Percentiles rank a stretch among this genome's conserved stretches.
Evolutionary conservation across 495 filamentous ascomycete species (phyloP).

Genomic region (Penicillium angulare): DNA sequence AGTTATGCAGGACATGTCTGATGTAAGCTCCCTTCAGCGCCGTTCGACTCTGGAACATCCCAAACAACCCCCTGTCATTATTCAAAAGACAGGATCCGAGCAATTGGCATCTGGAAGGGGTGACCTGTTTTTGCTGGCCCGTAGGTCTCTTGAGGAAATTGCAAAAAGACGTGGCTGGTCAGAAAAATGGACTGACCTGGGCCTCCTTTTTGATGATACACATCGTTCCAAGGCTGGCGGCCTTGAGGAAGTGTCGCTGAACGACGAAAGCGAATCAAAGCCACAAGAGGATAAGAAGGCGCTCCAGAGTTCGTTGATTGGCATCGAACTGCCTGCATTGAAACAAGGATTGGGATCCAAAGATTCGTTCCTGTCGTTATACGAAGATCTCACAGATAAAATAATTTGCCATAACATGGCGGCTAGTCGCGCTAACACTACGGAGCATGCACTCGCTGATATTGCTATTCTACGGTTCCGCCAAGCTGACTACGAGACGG

Average conservation of each 20-base stretch:
- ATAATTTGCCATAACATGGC: slow-evolving; percentile 72
- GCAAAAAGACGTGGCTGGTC: slow-evolving; percentile 73
- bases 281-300: slow-evolving; percentile 30
- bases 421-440: slow-evolving; percentile 72
- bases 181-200: slow-evolving; percentile 69
- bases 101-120: slow-evolving; percentile 81
- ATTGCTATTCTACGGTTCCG: slow-evolving; percentile 80
- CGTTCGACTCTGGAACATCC: slow-evolving; percentile 31
- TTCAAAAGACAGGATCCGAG: slow-evolving; percentile 65
- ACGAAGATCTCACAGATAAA: slow-evolving; percentile 69
- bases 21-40: slow-evolving; percentile 18
- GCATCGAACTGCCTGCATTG: slow-evolving; percentile 31
- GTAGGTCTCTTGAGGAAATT: slow-evolving; percentile 72
- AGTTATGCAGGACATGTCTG: slow-evolving; percentile 34
- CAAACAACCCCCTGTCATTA: slow-evolving; percentile 20
- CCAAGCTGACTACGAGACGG: slow-evolving; percentile 64
- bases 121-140: slow-evolving; percentile 74
- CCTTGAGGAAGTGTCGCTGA: slow-evolving; percentile 42
- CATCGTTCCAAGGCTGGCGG: slow-evolving; percentile 54
- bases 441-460: slow-evolving; percentile 76
- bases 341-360: slow-evolving; percentile 30
- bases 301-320: slow-evolving; percentile 37
- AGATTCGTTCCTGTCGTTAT: slow-evolving; percentile 54
- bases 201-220: slow-evolving; percentile 48
- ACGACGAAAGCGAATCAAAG: slow-evolving; percentile 22